These are phyloP conservation scores for Colletotrichum sp. DNA, from an alignment of 2,329 filamentous ascomycete genomes.

Conservation along the genomic window DNA sequence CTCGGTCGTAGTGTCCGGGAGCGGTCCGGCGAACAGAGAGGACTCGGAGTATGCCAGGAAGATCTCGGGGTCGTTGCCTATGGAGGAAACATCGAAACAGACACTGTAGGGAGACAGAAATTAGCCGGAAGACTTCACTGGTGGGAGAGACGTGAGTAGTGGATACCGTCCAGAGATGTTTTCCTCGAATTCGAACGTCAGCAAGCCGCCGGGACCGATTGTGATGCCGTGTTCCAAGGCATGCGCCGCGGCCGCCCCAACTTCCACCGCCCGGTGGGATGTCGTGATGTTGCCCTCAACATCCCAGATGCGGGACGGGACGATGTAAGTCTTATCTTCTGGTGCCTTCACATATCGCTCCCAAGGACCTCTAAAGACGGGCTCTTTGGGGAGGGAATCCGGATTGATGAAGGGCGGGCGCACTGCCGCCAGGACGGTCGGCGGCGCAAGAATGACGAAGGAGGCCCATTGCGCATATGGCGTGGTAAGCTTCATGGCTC, in stretches of 20 bases:
- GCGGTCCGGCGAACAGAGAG: conserved; percentile 22
- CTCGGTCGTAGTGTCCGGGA: conserved; percentile 28
- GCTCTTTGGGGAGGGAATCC: conserved; percentile 30
- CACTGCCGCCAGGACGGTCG: background rate
- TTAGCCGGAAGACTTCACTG: background rate
- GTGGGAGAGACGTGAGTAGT: background rate
- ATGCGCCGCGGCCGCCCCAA: conserved; percentile 8
- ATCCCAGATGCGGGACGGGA: conserved; percentile 35
- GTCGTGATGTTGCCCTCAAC: conserved; percentile 36
- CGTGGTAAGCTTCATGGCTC: background rate
- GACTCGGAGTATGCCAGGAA: conserved; percentile 28
- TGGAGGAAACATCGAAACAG: conserved; percentile 35
- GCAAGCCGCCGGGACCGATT: conserved; percentile 34
- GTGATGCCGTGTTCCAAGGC: conserved; percentile 24
- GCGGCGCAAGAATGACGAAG: background rate
- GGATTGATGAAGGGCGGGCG: conserved; percentile 23
- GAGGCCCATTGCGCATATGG: background rate
- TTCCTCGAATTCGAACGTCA: conserved; percentile 44
- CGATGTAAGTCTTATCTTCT: conserved; percentile 36
- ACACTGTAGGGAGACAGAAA: conserved; percentile 26
- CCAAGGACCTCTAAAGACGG: conserved; percentile 44
- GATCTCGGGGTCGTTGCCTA: conserved; percentile 31
- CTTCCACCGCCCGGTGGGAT: background rate
- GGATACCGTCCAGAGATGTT: conserved; percentile 43
- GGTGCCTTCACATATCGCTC: conserved; percentile 41